Conservation (phyloP, 345 rosid genomes). For the Carallia pectinifolia region DNA sequence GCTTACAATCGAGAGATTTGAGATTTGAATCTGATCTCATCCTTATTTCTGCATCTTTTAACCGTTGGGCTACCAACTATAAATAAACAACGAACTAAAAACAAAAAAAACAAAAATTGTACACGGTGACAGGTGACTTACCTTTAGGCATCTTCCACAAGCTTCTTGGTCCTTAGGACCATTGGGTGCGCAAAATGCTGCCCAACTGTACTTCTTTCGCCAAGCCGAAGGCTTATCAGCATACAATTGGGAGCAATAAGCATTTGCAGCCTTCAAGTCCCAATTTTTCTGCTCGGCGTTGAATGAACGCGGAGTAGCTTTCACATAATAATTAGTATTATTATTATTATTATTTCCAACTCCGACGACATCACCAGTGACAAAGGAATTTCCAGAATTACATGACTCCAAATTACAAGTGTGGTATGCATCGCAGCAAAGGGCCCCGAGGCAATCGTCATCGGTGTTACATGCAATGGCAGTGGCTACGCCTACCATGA, state of each 20-base stretch:
- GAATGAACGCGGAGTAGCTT: slow-evolving; percentile 54
- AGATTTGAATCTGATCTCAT: no score
- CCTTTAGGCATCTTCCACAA: slow-evolving; percentile 52
- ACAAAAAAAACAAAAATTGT: no score
- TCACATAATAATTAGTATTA: slow-evolving; percentile 25
- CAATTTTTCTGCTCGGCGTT: slow-evolving; percentile 44
- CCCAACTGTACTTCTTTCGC: slow-evolving; percentile 63
- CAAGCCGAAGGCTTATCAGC: slow-evolving; percentile 37
- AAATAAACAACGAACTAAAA: no score
- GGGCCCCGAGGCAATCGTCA: neutral
- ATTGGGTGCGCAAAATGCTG: slow-evolving; percentile 55
- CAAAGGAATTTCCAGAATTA: neutral
- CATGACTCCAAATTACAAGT: no score
- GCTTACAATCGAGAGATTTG: no score
- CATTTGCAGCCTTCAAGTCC: slow-evolving; percentile 46
- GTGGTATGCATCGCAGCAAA: no score
- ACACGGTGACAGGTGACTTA: slow-evolving; percentile 2
- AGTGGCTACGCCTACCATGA: neutral
- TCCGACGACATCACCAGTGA: slow-evolving; percentile 4
- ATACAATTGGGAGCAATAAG: slow-evolving; percentile 10
- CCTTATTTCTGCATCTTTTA: no score
- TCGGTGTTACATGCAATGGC: neutral
- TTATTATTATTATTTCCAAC: neutral
- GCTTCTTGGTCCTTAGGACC: slow-evolving; percentile 57
- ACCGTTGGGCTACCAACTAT: no score